phyloP scores from a whole-genome alignment of 1,284 basidiomycete genomes.

The Leccinum ponderosum region DNA sequence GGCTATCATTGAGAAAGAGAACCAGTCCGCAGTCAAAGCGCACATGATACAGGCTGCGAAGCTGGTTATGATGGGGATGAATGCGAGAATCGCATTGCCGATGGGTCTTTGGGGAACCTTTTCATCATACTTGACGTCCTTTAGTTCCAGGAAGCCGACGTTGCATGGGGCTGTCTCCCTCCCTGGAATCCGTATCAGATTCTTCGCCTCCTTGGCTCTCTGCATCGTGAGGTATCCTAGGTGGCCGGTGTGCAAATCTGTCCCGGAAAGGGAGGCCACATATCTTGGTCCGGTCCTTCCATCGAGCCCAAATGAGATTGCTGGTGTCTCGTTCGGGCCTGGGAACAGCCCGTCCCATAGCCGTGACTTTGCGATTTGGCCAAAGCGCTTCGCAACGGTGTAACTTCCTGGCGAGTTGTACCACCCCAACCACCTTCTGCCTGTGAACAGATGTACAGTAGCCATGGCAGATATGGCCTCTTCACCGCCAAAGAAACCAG shows the following conservation, averaged over 20 bases:
- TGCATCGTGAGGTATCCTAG: slow-evolving; percentile 29
- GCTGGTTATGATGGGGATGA: slow-evolving; percentile 28
- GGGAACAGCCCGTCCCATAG: slow-evolving; percentile 37
- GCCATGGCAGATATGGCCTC: slow-evolving; percentile 37
- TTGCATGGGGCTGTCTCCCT: slow-evolving; percentile 21
- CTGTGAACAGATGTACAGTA: slow-evolving; percentile 31
- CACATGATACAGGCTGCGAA: slow-evolving; percentile 22
- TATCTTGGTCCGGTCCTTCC: slow-evolving; percentile 30
- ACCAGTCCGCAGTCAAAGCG: slow-evolving; percentile 29
- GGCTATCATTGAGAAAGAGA: slow-evolving; percentile 29
- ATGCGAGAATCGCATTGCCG: slow-evolving; percentile 11
- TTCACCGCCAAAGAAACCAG: slow-evolving; percentile 35
- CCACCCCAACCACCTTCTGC: slow-evolving; percentile 34
- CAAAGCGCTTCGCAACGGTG: slow-evolving; percentile 29
- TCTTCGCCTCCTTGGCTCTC: slow-evolving; percentile 9
- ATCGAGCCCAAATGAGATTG: slow-evolving; percentile 30
- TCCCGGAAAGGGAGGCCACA: slow-evolving; percentile 27
- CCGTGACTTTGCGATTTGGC: slow-evolving; percentile 25
- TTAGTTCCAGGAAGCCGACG: slow-evolving; percentile 22
- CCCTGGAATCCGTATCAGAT: slow-evolving; percentile 4
- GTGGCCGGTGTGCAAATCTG: slow-evolving; percentile 29
- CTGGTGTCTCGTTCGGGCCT: slow-evolving; percentile 31
- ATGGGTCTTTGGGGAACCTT: slow-evolving; percentile 7
- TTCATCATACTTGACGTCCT: slow-evolving; percentile 21
- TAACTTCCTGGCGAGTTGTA: slow-evolving; percentile 37